Evolutionary conservation across 2,329 filamentous ascomycete genomes (phyloP).

Genomic region (Colletotrichum spinosum): DNA sequence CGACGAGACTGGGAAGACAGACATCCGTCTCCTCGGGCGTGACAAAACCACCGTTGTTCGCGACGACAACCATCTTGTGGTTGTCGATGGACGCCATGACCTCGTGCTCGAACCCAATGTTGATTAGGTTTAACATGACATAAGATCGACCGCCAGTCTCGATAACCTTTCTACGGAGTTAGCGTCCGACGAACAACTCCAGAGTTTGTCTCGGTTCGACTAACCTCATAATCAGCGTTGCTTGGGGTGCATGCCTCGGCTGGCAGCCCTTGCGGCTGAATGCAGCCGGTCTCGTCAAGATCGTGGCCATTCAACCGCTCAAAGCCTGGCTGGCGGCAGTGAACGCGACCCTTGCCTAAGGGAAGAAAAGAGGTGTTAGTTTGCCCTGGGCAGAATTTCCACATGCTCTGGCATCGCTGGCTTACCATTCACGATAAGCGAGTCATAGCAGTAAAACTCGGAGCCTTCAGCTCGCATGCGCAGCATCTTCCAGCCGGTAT

Average conservation of each 20-base stretch:
- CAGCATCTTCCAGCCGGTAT: conserved; percentile 34
- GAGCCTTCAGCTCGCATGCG: conserved; percentile 32
- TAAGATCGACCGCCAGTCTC: conserved; percentile 25
- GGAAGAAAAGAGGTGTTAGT: background rate
- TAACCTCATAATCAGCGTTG: conserved; percentile 26
- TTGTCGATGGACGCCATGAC: conserved; percentile 38
- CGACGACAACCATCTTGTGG: conserved; percentile 41
- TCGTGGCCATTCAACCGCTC: conserved; percentile 14
- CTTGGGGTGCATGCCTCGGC: conserved; percentile 24
- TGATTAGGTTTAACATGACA: conserved; percentile 32
- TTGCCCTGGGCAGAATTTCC: no score
- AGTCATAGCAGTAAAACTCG: conserved; percentile 40
- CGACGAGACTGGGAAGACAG: background rate
- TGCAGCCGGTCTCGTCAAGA: conserved; percentile 29
- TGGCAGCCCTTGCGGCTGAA: conserved; percentile 24
- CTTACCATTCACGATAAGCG: conserved; percentile 41
- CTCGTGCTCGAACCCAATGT: conserved; percentile 32
- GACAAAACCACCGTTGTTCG: conserved; percentile 42
- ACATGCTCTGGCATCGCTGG: background rate
- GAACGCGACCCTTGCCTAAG: conserved; percentile 41
- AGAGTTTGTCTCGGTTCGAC: background rate
- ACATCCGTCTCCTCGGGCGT: conserved; percentile 32
- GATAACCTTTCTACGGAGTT: background rate
- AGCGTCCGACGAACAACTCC: background rate
- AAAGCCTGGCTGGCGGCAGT: conserved; percentile 36